phyloP scores from a whole-genome alignment of 495 filamentous ascomycete species.

The Tetracladium setigerum region DNA sequence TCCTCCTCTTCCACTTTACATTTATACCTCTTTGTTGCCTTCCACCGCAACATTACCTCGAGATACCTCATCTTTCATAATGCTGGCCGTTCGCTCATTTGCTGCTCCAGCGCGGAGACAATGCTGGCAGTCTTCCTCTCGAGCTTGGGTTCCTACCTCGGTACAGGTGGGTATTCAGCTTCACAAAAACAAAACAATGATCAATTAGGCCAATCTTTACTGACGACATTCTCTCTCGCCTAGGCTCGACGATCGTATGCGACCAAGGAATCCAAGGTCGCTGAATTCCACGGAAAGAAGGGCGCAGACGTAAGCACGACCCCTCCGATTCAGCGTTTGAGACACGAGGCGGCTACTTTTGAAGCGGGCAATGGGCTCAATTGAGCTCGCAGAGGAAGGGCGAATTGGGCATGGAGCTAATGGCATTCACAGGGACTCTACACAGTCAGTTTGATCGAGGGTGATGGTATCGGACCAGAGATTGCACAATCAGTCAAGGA shows the following conservation, averaged over 20 bases:
- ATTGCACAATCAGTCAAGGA: slow-evolving; percentile 96
- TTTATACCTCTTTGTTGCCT: slow-evolving; percentile 21
- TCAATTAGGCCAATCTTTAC: slow-evolving; percentile 11
- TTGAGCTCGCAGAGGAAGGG: slow-evolving; percentile 1
- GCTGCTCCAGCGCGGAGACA: slow-evolving; percentile 45
- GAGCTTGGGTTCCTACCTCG: slow-evolving; percentile 23
- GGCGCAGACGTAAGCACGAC: slow-evolving; percentile 65
- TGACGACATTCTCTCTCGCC: slow-evolving; percentile 2
- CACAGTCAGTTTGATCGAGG: slow-evolving; percentile 94
- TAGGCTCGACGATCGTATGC: slow-evolving; percentile 24
- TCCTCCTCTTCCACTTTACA: slow-evolving; percentile 20
- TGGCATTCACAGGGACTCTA: slow-evolving; percentile 66
- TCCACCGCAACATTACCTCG: slow-evolving; percentile 10
- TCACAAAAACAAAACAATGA: slow-evolving; percentile 16
- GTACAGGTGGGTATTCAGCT: slow-evolving; percentile 17
- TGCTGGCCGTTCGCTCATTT: slow-evolving; percentile 44
- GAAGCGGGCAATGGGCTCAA: slow-evolving; percentile 9
- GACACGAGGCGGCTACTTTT: slow-evolving; percentile 3
- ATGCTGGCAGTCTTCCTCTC: slow-evolving; percentile 32
- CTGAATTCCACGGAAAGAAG: slow-evolving; percentile 87
- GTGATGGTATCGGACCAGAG: slow-evolving; percentile 96
- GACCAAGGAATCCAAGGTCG: slow-evolving; percentile 50
- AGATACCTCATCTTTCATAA: slow-evolving; percentile 23
- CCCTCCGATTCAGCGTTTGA: slow-evolving; percentile 3
- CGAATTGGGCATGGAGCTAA: neutral